Percentiles rank a stretch among this genome's conserved stretches.
These are phyloP conservation scores for Ordospora pajunii DNA, from an alignment of 371 early-diverging fungal genomes.

Conservation along the genomic window DNA sequence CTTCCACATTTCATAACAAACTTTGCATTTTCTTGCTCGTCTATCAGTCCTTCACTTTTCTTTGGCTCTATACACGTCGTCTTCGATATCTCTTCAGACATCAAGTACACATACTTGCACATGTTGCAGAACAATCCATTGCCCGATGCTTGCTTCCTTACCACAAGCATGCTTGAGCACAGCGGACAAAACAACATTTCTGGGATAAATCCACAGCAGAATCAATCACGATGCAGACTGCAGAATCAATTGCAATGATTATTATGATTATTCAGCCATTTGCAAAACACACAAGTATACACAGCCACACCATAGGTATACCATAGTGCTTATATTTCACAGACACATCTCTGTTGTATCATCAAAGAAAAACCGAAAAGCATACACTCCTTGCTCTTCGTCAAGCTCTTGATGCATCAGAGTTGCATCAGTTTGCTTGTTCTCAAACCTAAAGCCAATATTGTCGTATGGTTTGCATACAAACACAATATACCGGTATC, in stretches of 20 bases:
- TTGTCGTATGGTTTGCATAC: not conserved
- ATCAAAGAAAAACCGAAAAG: not conserved
- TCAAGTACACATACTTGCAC: constrained; percentile 47
- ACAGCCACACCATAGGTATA: too few relatives aligned
- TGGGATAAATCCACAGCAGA: not conserved
- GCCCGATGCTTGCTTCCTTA: constrained; percentile 6
- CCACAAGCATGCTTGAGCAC: constrained; percentile 44
- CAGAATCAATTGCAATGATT: too few relatives aligned
- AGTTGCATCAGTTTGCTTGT: not conserved
- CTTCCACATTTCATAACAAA: constrained; percentile 50
- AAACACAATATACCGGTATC: constrained; percentile 15
- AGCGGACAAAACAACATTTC: constrained; percentile 39
- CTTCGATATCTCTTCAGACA: constrained; percentile 27
- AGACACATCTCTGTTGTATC: not conserved
- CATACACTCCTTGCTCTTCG: not conserved
- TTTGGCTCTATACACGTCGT: constrained; percentile 7
- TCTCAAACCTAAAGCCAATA: constrained; percentile 10
- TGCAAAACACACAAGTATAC: too few relatives aligned
- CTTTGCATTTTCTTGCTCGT: constrained; percentile 32
- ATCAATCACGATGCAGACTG: too few relatives aligned
- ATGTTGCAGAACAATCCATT: constrained; percentile 41
- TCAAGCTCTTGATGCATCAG: not conserved
- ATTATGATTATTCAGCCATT: too few relatives aligned
- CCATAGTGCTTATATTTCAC: not conserved
- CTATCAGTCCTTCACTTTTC: constrained; percentile 10